Evolutionary conservation across 257 asterid genomes (phyloP).

Genomic region (Solanum corneliomulleri): DNA sequence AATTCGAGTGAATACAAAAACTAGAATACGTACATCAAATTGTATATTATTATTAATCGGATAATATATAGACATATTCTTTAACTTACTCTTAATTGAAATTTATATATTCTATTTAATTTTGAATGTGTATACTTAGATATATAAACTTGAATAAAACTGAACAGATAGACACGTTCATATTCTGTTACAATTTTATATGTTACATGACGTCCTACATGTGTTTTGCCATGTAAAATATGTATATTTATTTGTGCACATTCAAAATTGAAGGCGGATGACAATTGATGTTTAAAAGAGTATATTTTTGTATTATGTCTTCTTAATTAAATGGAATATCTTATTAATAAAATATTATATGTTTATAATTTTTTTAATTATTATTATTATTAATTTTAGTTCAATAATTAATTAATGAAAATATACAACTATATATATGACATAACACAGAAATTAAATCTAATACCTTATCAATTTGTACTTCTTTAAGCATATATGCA

Average conservation of each 20-base stretch:
- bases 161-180: no score
- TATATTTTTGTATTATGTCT: background rate
- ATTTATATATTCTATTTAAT: no score
- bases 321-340: background rate
- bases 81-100: no score
- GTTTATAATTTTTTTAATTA: background rate
- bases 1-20: background rate
- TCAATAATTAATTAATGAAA: background rate
- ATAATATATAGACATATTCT: no score
- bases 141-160: no score
- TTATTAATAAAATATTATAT: background rate
- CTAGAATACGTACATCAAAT: background rate
- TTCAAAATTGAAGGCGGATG: accelerated
- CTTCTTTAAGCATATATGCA: background rate
- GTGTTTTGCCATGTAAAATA: no score
- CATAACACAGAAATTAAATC: background rate
- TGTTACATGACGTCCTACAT: no score
- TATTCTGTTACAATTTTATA: background rate
- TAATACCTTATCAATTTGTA: background rate
- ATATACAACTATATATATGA: background rate
- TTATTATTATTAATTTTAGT: background rate
- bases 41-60: background rate
- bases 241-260: no score
- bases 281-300: no score
- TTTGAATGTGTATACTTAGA: no score